Base-by-base conservation (phyloP, 371 early-diverging fungal species). In the Basidiobolus meristosporus region DNA sequence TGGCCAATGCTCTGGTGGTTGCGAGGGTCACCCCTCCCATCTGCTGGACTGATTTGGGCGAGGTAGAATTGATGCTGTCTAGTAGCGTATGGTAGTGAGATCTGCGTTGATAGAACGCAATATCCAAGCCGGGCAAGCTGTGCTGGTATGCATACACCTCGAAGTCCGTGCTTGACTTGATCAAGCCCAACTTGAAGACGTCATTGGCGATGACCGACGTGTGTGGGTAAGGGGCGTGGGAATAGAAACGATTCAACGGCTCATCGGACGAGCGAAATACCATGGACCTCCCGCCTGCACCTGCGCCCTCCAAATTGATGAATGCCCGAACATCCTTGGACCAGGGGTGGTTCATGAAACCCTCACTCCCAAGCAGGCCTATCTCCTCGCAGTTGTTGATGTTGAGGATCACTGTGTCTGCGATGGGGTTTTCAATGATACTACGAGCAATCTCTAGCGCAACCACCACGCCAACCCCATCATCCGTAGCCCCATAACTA, bases 331-430 rank as follows among this genome's bases (percentile, higher is more conserved):
- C 68, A 16, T 73, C 50, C 15, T 57, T 45, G 26, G 70, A 71
- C 85, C 84, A 85, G 12, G 77, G 76, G 50, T 90, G 89, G 10
- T 63, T 52, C 31, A 77, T 54, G 50, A 89, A 83, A 1, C 73
- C 59, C 7, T 56, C 48, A 0, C 76, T 80, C 11, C 90, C 91
- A 39, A 72, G 52, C 15, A 82, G 52, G 0, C 82, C 86, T 35
- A 67, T 59, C 53, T 91, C 91, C 50, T 91, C 91, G 23, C 73
- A 76, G 47, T 86, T 82, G 52, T 86, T 85, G 39, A 89, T 79
- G 53, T 82, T 67, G 51, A 91, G 71, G 16, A 91, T 63, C 38
- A 85, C 63, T 11, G 63, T 61, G 41, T 66, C 56, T 36, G 46
- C 33, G 69, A 75, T 31, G 68, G 58, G 16, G 48, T 48, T n/a